Base-by-base conservation (phyloP, 331 rosid genomes). In the Cucumis variabilis region DNA sequence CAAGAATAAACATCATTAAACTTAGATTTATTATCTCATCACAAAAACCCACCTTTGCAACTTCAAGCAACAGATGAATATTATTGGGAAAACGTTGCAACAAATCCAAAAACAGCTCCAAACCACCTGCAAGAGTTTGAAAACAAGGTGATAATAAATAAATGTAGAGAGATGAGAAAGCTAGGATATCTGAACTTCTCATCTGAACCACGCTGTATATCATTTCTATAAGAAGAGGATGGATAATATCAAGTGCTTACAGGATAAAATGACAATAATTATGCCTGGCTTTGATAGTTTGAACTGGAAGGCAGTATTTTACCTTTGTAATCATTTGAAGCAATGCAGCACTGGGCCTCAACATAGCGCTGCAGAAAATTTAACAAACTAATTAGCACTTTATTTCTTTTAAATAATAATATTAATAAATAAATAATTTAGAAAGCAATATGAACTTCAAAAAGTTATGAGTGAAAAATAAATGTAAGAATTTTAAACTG, bases 241-340 rank as follows among this genome's bases (percentile, higher is more conserved):
- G 84, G 46, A 78, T 78, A 51, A 16, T 25, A 51, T 15, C 67
- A 3, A 78, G 67, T 78, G 84, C 66, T 25, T 78, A 51, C 84
- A 15, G 72, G 65, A 44, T 14, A 46, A 67, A 24, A 25, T 65
- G 60, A 63, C n/a, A 74, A 68, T 30, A 53, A 48, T 70, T 4
- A 74, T 48, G 17, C 50, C 16, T 16, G 11, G 44, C 23, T 67
- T 66, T 67, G 20, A 46, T 27, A 44, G 66, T 69, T 9, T 73
- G 20, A 67, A 83, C 69, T 84, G 74, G 74, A 87, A 72, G 63
- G 48, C 70, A 63, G 82, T 84, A 86, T 24, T 91, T 91, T 90
- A 97, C 99, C 99, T 93, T 93, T 97, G 89, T 96, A 96, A 91
- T 96, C 98, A 88, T 97, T 97, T 85, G 96, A 92, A 83, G 98